Conservation (phyloP, 208 protist genomes). For the Acanthamoeba healyi region DNA sequence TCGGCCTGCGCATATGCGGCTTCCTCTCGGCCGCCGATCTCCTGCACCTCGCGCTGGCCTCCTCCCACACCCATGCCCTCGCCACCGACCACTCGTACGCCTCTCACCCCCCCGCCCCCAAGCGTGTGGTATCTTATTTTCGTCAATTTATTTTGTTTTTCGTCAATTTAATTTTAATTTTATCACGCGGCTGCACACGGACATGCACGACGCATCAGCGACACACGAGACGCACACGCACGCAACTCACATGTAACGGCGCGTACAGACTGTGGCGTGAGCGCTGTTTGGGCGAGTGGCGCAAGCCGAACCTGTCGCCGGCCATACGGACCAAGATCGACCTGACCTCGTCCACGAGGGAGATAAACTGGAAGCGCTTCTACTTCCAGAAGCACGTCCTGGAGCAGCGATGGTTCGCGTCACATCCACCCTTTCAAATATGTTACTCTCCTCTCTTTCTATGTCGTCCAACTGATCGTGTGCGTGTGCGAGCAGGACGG, state of each 20-base stretch:
- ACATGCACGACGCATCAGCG: too few species aligned
- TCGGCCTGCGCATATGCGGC: neutral
- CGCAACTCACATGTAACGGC: neutral
- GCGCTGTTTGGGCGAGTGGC: neutral
- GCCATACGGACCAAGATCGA: neutral
- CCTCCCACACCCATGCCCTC: neutral
- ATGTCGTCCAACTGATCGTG: neutral
- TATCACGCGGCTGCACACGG: too few species aligned
- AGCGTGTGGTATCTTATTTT: neutral
- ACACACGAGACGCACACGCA: too few species aligned
- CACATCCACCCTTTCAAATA: too few species aligned
- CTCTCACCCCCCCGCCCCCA: neutral
- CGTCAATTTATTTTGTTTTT: neutral
- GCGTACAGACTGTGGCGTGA: neutral
- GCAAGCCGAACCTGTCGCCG: constrained; percentile 2
- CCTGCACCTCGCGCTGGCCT: neutral
- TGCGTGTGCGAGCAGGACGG: neutral
- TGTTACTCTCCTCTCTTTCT: neutral
- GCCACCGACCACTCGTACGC: neutral
- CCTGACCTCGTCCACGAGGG: neutral
- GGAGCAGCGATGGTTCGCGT: neutral
- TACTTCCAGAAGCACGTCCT: constrained; percentile 24
- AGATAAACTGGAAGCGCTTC: constrained; percentile 25
- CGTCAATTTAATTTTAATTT: too few species aligned
- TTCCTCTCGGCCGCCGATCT: neutral